Evolutionary conservation across 169 alveolate species (phyloP).

Genomic region (Miamiensis avidus): DNA sequence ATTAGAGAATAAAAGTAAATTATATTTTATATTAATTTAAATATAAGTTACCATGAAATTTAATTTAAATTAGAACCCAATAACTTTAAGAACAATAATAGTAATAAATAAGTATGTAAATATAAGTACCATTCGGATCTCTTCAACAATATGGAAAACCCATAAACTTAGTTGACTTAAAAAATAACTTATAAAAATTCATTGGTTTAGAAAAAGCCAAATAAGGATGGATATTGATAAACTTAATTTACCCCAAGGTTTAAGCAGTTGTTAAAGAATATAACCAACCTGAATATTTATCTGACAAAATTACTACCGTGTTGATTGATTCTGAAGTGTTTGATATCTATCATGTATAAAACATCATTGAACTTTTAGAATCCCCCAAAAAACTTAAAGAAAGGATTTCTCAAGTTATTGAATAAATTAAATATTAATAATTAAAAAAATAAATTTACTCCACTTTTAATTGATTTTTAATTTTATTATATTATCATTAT

Average conservation of each 20-base stretch:
- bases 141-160: too few relatives aligned
- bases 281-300: neutral
- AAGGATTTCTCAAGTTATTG: neutral
- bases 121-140: too few relatives aligned
- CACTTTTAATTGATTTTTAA: too few relatives aligned
- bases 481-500: too few relatives aligned
- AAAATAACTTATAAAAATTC: neutral
- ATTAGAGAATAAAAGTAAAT: too few relatives aligned
- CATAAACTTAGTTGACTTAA: neutral
- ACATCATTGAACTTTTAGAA: neutral
- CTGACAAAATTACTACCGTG: constrained; percentile 8
- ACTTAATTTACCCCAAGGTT: neutral
- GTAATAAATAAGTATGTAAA: too few relatives aligned
- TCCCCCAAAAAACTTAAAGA: neutral
- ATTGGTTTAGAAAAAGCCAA: neutral
- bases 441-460: too few relatives aligned
- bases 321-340: constrained; percentile 10
- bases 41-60: too few relatives aligned
- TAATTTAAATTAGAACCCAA: too few relatives aligned
- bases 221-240: neutral
- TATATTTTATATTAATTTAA: too few relatives aligned
- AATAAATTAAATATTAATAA: constrained; percentile 1
- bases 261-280: neutral
- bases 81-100: too few relatives aligned
- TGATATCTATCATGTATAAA: neutral